A percentile compares a stretch with the other conserved stretches of the same genome.
phyloP scores from a whole-genome alignment of 352 stramenopile genomes.

The Hyaloperonospora brassicae region DNA sequence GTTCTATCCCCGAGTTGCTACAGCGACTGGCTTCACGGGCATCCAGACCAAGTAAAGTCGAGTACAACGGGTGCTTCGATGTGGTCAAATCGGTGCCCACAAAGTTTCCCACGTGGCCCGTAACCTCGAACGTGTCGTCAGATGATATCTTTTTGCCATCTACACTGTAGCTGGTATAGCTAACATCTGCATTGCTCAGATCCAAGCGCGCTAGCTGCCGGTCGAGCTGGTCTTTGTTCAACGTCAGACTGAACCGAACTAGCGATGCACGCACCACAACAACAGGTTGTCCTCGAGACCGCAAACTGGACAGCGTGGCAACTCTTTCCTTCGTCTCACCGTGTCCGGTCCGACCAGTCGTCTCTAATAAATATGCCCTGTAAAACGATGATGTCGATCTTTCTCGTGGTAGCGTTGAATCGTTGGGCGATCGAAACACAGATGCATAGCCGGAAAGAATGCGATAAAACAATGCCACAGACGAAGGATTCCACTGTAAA shows the following conservation, averaged over 20 bases:
- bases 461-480: constrained; percentile 63
- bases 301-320: constrained; percentile 9
- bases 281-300: constrained; percentile 12
- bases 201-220: constrained; percentile 57
- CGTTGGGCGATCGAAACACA: constrained; percentile 30
- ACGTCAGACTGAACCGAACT: constrained; percentile 67
- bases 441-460: constrained; percentile 55
- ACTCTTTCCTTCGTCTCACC: constrained; percentile 1
- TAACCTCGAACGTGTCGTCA: constrained; percentile 25
- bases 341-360: neutral
- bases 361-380: neutral
- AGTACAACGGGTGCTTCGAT: constrained; percentile 56
- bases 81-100: constrained; percentile 65
- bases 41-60: constrained; percentile 57
- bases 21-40: constrained; percentile 18
- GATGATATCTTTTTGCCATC: constrained; percentile 4
- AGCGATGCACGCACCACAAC: constrained; percentile 51
- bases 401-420: constrained; percentile 2
- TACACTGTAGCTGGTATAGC: constrained; percentile 29
- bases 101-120: constrained; percentile 62
- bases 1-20: constrained; percentile 4
- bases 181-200: constrained; percentile 45
- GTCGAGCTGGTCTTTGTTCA: constrained; percentile 75
- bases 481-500: constrained; percentile 82
- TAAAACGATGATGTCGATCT: neutral